Percentiles rank a stretch among this genome's conserved stretches.
Evolutionary conservation across 345 rosid species (phyloP).

Genomic region (Pugionium cornutum): DNA sequence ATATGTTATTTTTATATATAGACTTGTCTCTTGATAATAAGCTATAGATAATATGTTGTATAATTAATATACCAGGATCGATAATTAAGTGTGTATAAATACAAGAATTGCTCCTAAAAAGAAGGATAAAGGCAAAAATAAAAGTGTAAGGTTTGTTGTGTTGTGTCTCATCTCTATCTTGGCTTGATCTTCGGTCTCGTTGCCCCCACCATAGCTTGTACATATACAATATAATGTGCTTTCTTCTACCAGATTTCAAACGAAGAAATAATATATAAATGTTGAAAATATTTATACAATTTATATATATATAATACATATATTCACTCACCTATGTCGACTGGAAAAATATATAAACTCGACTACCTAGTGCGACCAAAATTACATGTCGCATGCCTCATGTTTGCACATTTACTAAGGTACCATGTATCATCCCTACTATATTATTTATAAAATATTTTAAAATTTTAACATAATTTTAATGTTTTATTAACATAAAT

Average conservation of each 20-base stretch:
- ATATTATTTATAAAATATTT: too few relatives aligned
- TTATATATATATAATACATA: not conserved
- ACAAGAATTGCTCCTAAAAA: conserved; percentile 46
- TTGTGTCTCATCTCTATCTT: conserved; percentile 47
- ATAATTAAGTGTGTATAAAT: conserved; percentile 24
- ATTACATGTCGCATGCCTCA: too few relatives aligned
- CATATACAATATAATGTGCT: conserved; percentile 27
- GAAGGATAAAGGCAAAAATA: conserved; percentile 48
- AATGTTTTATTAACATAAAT: too few relatives aligned
- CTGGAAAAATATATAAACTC: too few relatives aligned
- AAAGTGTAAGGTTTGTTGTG: conserved; percentile 72
- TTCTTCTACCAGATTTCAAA: conserved; percentile 26
- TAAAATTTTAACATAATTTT: too few relatives aligned
- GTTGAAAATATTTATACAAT: too few relatives aligned
- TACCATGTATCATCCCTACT: too few relatives aligned
- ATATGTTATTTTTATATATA: not conserved
- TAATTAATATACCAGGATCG: too few relatives aligned
- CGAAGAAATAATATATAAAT: conserved; percentile 10
- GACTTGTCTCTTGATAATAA: not conserved
- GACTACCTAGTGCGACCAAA: too few relatives aligned
- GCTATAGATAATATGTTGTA: too few relatives aligned
- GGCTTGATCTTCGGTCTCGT: conserved; percentile 40
- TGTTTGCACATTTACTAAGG: too few relatives aligned
- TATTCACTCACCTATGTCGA: not conserved
- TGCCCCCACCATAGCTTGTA: conserved; percentile 58